Evolutionary conservation across 2,329 filamentous ascomycete genomes (phyloP), one percentile per base, ranked within the genome.

Genomic region (Epichloe typhina): DNA sequence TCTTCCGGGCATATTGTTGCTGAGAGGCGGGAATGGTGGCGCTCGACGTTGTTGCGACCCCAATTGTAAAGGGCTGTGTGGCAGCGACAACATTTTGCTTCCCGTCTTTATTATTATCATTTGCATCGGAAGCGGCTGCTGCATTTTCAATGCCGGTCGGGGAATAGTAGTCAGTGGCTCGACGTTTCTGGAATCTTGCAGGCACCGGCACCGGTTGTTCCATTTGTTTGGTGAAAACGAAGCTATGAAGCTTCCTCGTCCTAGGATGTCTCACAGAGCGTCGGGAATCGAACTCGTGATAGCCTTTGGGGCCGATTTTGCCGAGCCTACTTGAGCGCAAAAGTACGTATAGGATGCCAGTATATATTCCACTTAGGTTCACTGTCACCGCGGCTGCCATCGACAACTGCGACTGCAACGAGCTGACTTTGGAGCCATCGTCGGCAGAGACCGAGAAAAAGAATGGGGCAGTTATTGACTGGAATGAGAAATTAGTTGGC

Each of bases 301-400:
- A 54, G 23, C 53, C 68, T 46, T 69, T 68, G 57, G 70, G 67
- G 50, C 65, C 73, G 47, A 81, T 78, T 26, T 76, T 76, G 12
- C 75, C 72, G 12, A 75, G 71, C 13, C 74, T 77, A 55, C 79
- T 83, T 3, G 81, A 80, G 55, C 83, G 76, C 47, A 87, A 70
- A 57, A 85, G 83, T 8, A 86, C 68, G 57, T 86, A 82, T 23
- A 86, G 71, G 15, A 80, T 75, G 4, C 82, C 80, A 15, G 78
- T 82, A 61, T 82, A 72, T 15, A 86, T 66, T 2, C 83, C 83
- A 0, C 82, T 81, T 2, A 84, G 70, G 59, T 85, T 85, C 15
- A 80, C 71, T 3, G 82, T 78, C 6, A 86, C 78, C 15, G 81
- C 77, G 26, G 80, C 79, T 40, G 84, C 75, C 71, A 83, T 80